phyloP scores from a whole-genome alignment of 2,329 filamentous ascomycete species.

The Xylariales sp. region DNA sequence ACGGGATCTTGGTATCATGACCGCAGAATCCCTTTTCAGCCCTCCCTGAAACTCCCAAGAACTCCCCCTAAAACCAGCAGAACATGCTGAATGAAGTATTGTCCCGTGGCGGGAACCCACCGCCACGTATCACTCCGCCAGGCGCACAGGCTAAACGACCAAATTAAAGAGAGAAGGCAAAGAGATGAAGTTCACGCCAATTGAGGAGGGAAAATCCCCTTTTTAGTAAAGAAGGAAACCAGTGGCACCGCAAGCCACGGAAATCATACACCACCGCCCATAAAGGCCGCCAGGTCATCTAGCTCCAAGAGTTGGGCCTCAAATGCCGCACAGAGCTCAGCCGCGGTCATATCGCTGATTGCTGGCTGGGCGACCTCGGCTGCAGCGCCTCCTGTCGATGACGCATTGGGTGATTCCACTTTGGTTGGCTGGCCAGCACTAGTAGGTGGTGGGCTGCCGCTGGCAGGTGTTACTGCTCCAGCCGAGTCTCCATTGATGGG shows the following conservation, averaged over 20 bases:
- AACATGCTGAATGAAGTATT: too few relatives aligned
- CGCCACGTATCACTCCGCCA: too few relatives aligned
- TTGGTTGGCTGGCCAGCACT: slow-evolving; percentile 29
- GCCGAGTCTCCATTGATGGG: slow-evolving; percentile 56
- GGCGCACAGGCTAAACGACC: too few relatives aligned
- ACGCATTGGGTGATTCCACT: slow-evolving; percentile 26
- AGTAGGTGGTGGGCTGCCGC: slow-evolving; percentile 37
- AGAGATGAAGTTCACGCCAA: background rate
- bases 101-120: too few relatives aligned
- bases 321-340: slow-evolving; percentile 54
- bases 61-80: too few relatives aligned
- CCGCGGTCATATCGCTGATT: slow-evolving; percentile 49
- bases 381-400: slow-evolving; percentile 17
- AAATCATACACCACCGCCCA: slow-evolving; percentile 55
- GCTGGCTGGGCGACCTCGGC: slow-evolving; percentile 17
- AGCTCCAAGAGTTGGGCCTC: slow-evolving; percentile 57
- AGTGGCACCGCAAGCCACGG: too few relatives aligned
- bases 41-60: too few relatives aligned
- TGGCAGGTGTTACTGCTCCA: slow-evolving; percentile 41
- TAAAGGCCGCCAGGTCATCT: slow-evolving; percentile 58
- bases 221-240: background rate
- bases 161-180: too few relatives aligned
- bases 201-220: background rate
- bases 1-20: too few relatives aligned
- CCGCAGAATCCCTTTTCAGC: too few relatives aligned